Percentiles rank a stretch among this genome's conserved stretches.
These are phyloP conservation scores for Beauveria varroae DNA, from an alignment of 2,329 filamentous ascomycete genomes.

Conservation along the genomic window DNA sequence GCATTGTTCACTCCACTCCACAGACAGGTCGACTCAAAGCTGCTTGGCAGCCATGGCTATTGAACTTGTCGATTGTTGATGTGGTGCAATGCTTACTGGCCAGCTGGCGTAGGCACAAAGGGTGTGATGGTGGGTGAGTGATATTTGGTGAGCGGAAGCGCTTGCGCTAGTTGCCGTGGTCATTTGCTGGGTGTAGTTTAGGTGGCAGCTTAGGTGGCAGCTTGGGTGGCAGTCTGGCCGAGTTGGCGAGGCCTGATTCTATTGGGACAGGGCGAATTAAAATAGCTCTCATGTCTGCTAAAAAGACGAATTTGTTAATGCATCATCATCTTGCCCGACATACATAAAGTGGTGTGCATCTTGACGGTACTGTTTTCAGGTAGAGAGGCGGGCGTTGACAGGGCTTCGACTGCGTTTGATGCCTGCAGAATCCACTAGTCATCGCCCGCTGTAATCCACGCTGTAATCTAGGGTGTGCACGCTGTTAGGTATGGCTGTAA, in stretches of 20 bases:
- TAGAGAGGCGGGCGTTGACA: too few species aligned
- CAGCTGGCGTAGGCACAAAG: background rate
- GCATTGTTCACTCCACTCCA: background rate
- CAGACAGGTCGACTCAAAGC: background rate
- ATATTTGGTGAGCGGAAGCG: constrained; percentile 6
- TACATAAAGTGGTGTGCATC: too few species aligned
- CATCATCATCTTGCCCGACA: too few species aligned
- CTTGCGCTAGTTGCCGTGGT: constrained; percentile 6
- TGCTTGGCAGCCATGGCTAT: background rate
- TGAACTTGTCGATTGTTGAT: background rate
- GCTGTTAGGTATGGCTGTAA: too few species aligned
- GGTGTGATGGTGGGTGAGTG: background rate
- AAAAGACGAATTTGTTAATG: too few species aligned
- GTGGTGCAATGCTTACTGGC: background rate
- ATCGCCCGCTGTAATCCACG: too few species aligned
- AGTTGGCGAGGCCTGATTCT: too few species aligned
- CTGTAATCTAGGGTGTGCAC: too few species aligned
- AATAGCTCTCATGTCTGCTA: too few species aligned
- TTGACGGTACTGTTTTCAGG: too few species aligned
- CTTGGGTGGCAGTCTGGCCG: too few species aligned
- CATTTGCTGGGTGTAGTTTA: background rate
- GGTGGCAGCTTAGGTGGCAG: background rate
- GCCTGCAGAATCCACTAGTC: background rate
- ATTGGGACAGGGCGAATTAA: too few species aligned
- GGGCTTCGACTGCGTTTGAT: background rate